A percentile compares a stretch with the other conserved stretches of the same genome.
These are phyloP conservation scores for Yamadazyma nakazawae DNA, from an alignment of 805 yeast species.

Conservation along the genomic window DNA sequence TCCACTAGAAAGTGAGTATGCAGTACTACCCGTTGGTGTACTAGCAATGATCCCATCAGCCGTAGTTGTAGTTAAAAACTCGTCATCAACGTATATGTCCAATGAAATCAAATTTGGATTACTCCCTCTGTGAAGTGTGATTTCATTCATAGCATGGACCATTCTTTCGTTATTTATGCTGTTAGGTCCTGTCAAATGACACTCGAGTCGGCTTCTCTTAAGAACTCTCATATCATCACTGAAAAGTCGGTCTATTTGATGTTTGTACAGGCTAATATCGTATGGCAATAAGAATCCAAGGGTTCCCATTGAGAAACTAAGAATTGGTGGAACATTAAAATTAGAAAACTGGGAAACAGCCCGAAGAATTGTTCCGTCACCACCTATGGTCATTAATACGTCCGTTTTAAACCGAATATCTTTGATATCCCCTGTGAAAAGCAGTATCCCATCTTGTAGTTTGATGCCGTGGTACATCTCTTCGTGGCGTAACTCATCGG, in stretches of 20 bases:
- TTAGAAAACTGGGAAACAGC: constrained; percentile 78
- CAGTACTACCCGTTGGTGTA: constrained; percentile 95
- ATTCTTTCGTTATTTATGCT: constrained; percentile 19
- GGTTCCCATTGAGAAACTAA: constrained; percentile 87
- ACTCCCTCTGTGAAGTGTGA: constrained; percentile 82
- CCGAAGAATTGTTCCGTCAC: constrained; percentile 89
- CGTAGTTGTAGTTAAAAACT: constrained; percentile 81
- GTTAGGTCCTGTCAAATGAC: constrained; percentile 46
- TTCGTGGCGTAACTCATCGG: constrained; percentile 56
- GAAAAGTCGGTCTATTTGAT: constrained; percentile 64
- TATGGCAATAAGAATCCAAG: constrained; percentile 87
- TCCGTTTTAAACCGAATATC: constrained; percentile 70
- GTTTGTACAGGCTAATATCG: constrained; percentile 59
- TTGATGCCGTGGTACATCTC: constrained; percentile 18
- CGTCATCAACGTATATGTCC: constrained; percentile 82
- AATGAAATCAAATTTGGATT: constrained; percentile 81
- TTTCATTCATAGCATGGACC: constrained; percentile 89
- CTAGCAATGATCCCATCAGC: constrained; percentile 87
- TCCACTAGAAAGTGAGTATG: constrained; percentile 84
- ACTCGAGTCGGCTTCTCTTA: constrained; percentile 75
- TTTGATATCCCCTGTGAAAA: constrained; percentile 54
- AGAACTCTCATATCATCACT: constrained; percentile 59
- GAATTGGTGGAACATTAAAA: constrained; percentile 78
- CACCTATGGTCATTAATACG: constrained; percentile 84
- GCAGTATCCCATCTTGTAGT: constrained; percentile 16